These are phyloP conservation scores for Gossypium gossypioides DNA, from an alignment of 441 rosid species.

Conservation along the genomic window DNA sequence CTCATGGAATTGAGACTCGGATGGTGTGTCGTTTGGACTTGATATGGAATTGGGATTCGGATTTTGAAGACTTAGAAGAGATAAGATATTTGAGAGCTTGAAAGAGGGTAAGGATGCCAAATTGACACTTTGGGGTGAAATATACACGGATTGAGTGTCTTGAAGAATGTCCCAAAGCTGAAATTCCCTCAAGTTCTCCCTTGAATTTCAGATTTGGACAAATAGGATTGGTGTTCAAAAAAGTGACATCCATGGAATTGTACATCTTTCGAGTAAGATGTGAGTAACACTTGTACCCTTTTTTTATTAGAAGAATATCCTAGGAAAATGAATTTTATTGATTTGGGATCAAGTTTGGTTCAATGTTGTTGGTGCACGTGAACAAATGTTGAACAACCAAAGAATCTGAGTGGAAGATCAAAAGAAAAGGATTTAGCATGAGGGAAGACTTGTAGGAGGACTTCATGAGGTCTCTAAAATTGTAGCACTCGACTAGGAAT, in stretches of 20 bases:
- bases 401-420: background rate
- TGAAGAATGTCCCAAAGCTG: background rate
- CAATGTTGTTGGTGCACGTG: background rate
- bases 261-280: background rate
- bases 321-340: background rate
- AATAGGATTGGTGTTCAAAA: background rate
- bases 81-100: no score
- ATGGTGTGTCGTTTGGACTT: background rate
- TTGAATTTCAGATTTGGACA: background rate
- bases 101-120: background rate
- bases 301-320: background rate
- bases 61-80: background rate
- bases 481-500: background rate
- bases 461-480: background rate
- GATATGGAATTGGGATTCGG: background rate
- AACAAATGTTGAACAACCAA: background rate
- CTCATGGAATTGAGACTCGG: background rate
- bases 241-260: background rate
- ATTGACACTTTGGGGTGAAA: background rate
- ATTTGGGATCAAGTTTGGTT: background rate
- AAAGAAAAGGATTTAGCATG: background rate
- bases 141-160: background rate
- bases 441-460: background rate
- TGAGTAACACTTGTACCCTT: background rate
- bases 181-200: background rate